phyloP scores from a whole-genome alignment of 106 monocot genomes.

The Phalaenopsis aphrodite region DNA sequence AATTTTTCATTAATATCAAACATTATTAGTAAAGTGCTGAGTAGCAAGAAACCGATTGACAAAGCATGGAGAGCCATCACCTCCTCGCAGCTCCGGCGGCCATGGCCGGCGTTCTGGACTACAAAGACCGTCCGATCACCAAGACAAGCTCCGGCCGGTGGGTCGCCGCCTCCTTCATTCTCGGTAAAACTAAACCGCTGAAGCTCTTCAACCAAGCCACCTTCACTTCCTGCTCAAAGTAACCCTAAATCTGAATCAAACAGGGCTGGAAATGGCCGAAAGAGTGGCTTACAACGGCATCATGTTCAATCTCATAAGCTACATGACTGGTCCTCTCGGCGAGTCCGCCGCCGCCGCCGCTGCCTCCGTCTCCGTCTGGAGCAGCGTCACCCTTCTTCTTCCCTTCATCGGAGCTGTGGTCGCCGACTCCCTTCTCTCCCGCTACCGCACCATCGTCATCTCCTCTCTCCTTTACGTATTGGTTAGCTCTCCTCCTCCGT shows the following conservation, averaged over 20 bases:
- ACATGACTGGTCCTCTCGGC: conserved; percentile 39
- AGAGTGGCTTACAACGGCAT: conserved; percentile 38
- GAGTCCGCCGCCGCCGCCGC: conserved; percentile 39
- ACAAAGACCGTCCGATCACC: conserved; percentile 16
- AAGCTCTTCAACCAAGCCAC: too few species aligned
- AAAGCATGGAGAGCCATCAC: neutral
- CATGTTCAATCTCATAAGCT: conserved; percentile 37
- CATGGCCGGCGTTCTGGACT: conserved; percentile 3
- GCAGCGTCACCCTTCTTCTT: conserved; percentile 30
- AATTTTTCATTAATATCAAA: too few species aligned
- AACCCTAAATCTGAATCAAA: neutral
- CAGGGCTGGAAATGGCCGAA: conserved; percentile 49
- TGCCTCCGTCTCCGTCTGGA: conserved; percentile 29
- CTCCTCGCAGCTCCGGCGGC: neutral
- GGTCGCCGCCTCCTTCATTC: conserved; percentile 29
- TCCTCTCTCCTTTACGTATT: conserved; percentile 42
- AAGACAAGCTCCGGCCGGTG: conserved; percentile 3
- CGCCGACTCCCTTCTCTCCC: conserved; percentile 47
- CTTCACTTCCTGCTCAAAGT: too few species aligned
- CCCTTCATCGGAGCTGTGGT: conserved; percentile 43
- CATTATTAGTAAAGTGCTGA: too few species aligned
- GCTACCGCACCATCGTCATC: conserved; percentile 39
- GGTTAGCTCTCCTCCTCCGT: conserved; percentile 12
- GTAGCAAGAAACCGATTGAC: neutral
- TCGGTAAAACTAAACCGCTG: conserved; percentile 7